phyloP scores from a whole-genome alignment of 225 moss, liverwort and hornwort species.

The Lunularia cruciata region DNA sequence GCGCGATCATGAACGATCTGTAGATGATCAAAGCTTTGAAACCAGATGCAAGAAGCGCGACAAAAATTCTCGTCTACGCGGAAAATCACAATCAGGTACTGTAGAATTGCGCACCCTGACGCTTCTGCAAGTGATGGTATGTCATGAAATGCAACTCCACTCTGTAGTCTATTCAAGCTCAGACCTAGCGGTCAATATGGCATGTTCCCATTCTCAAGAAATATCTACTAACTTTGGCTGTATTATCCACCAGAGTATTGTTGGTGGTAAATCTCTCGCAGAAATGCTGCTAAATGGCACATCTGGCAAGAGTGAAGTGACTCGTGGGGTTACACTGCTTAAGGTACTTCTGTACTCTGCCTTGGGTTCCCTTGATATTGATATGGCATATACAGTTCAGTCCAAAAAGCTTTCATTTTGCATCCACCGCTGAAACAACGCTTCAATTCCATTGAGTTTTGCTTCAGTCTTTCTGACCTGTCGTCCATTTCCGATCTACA shows the following conservation, averaged over 20 bases:
- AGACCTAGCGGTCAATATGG: background rate
- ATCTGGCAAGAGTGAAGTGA: constrained; percentile 11
- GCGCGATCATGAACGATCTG: constrained; percentile 6
- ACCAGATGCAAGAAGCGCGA: constrained; percentile 39
- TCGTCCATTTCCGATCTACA: too few species aligned
- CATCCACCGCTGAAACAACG: too few species aligned
- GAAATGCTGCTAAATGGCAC: constrained; percentile 62
- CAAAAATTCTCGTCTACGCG: constrained; percentile 64
- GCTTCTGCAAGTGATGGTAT: background rate
- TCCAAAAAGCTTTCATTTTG: too few species aligned
- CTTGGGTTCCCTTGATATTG: background rate
- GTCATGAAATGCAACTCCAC: background rate
- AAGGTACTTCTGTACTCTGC: constrained; percentile 45
- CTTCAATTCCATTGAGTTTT: too few species aligned
- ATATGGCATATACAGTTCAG: background rate
- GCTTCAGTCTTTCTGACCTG: too few species aligned
- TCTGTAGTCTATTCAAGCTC: background rate
- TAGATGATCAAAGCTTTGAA: constrained; percentile 81
- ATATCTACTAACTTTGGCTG: constrained; percentile 7
- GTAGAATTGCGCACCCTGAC: too few species aligned
- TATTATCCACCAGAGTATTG: constrained; percentile 58
- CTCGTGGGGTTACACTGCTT: constrained; percentile 65
- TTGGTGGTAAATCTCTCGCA: constrained; percentile 77
- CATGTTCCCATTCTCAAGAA: background rate
- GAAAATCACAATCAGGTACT: constrained; percentile 98